Evolutionary conservation across 495 filamentous ascomycete genomes (phyloP), one percentile per base, ranked within the genome.

Genomic region (Neurospora sp.): DNA sequence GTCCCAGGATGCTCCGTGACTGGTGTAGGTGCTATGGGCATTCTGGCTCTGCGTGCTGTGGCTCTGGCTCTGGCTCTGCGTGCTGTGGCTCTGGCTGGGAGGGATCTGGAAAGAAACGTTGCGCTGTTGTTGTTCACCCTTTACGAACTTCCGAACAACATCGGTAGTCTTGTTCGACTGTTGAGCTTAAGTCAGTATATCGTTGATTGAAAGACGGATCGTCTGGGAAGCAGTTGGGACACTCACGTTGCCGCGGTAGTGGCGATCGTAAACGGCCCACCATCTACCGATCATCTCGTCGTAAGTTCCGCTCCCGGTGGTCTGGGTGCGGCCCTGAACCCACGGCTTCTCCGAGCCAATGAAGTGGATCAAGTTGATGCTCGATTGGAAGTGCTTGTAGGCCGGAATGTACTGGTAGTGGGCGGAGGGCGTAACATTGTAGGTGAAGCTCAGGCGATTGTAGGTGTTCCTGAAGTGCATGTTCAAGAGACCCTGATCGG

Each of bases 341-440:
- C 96, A 98, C 3, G 96, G 96, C 82, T 98, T 98, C 49, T 93
- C 88, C 49, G 89, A 81, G 12, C 96, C 96, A 80, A 98, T 98
- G 81, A 97, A 98, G 83, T 98, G 96, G 44, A 96, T 90, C 84
- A 96, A 84, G 77, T 88, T 93, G 78, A 98, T 95, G 74, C 88
- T 90, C 54, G 91, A 91, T 82, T 95, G 91, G 79, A 95, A 97
- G 85, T 98, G 93, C 78, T 90, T 89, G 83, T 97, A 99, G 66
- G 96, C 96, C 18, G 96, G 96, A 62, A 95, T 87, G 82, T 96
- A 97, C 83, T 98, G 95, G 83, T 98, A 98, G 78, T 94, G 92
- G 38, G 91, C 94, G 76, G 92, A 96, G 6, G 95, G 94, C 3
- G 96, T 99, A 82, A 93, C 95, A 81, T 99, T 99, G 84, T 98